Conservation (phyloP, 371 early-diverging fungal species). For the Globomyces sp. region DNA sequence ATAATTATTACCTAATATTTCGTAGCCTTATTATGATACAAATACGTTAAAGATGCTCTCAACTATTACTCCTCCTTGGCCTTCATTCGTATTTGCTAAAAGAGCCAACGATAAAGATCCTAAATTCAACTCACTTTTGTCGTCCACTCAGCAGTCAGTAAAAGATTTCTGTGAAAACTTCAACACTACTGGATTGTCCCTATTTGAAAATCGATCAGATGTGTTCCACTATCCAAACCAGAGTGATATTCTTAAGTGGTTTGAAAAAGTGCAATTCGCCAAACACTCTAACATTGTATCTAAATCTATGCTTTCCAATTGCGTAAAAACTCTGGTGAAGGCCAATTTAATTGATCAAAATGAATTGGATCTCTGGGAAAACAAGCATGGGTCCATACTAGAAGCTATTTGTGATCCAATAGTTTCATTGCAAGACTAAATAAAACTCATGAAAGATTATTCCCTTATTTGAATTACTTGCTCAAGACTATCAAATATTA, state of each 20-base stretch:
- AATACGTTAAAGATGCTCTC: constrained; percentile 70
- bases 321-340: not conserved
- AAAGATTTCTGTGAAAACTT: not conserved
- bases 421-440: too few species aligned
- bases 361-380: constrained; percentile 1
- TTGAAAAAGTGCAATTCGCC: constrained; percentile 64
- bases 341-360: constrained; percentile 11
- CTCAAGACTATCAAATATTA: too few species aligned
- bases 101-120: not conserved
- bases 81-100: constrained; percentile 74
- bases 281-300: constrained; percentile 28
- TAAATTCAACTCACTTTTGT: not conserved
- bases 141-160: not conserved
- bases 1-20: not conserved
- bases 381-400: not conserved
- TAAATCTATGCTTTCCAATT: not conserved
- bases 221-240: constrained; percentile 46
- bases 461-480: too few species aligned
- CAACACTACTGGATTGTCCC: not conserved
- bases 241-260: constrained; percentile 73
- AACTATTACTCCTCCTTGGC: constrained; percentile 84
- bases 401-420: too few species aligned
- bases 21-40: constrained; percentile 67
- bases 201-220: constrained; percentile 37
- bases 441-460: too few species aligned